These are phyloP conservation scores for Fusarium chuoi DNA, from an alignment of 2,329 filamentous ascomycete species.

Conservation along the genomic window DNA sequence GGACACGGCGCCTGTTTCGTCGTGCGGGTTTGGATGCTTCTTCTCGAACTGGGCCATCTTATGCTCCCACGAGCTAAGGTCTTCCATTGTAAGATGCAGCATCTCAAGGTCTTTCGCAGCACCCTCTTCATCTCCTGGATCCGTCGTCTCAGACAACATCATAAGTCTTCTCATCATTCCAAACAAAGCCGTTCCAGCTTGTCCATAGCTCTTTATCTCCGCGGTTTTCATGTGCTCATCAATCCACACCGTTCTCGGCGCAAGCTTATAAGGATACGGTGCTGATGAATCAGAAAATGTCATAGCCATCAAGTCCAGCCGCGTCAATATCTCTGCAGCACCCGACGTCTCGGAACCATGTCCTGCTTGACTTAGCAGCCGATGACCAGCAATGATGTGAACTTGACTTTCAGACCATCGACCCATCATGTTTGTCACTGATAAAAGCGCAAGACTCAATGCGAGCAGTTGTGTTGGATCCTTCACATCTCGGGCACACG, in stretches of 20 bases:
- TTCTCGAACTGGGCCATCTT: conserved; percentile 41
- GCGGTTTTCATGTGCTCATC: conserved; percentile 18
- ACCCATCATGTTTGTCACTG: conserved; percentile 47
- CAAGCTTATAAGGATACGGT: conserved; percentile 43
- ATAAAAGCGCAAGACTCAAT: conserved; percentile 48
- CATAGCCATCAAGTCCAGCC: conserved; percentile 50
- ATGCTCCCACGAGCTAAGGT: conserved; percentile 37
- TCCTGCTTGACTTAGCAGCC: conserved; percentile 38
- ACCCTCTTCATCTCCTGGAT: background rate
- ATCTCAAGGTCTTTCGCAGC: background rate
- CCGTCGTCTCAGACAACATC: conserved; percentile 27
- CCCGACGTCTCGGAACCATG: conserved; percentile 17
- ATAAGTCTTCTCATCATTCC: conserved; percentile 35
- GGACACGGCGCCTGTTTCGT: conserved; percentile 31
- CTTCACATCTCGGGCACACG: conserved; percentile 42
- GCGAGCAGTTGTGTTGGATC: conserved; percentile 44
- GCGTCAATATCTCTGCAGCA: conserved; percentile 42
- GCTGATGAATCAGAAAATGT: conserved; percentile 47
- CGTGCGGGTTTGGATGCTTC: conserved; percentile 1
- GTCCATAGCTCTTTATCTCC: conserved; percentile 33
- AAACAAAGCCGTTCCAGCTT: conserved; percentile 38
- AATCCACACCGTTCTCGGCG: conserved; percentile 19
- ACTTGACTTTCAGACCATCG: conserved; percentile 46
- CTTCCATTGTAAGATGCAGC: conserved; percentile 6
- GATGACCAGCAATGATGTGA: conserved; percentile 47